Evolutionary conservation across 176 grass and related monocot species (phyloP).

Genomic region (Oryza meyeriana): DNA sequence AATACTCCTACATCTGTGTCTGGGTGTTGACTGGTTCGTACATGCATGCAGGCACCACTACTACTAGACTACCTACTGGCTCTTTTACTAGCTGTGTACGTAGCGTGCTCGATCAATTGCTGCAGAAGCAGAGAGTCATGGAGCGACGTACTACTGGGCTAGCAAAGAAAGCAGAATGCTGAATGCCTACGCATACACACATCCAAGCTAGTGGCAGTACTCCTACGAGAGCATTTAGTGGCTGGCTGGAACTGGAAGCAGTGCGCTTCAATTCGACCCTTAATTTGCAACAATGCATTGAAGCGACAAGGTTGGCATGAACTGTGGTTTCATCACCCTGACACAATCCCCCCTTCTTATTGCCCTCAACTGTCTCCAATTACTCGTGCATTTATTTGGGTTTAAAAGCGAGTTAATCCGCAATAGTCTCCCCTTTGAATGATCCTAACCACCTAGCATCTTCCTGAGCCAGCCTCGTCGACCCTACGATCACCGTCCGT

Average conservation of each 20-base stretch:
- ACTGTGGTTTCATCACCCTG: constrained; percentile 48
- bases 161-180: background rate
- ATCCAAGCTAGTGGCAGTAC: background rate
- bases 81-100: too few relatives aligned
- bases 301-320: constrained; percentile 59
- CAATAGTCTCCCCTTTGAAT: constrained; percentile 91
- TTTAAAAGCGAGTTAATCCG: constrained; percentile 84
- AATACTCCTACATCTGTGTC: background rate
- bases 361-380: constrained; percentile 85
- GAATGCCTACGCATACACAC: background rate
- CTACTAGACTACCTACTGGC: background rate
- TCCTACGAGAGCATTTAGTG: constrained; percentile 16
- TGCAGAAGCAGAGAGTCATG: background rate
- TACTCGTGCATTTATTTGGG: constrained; percentile 89
- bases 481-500: background rate
- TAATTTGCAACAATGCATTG: constrained; percentile 49
- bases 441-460: constrained; percentile 49
- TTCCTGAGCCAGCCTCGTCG: background rate
- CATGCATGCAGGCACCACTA: background rate
- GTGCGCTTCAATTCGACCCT: constrained; percentile 25
- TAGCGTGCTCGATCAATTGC: background rate
- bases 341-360: constrained; percentile 40
- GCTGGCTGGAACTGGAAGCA: background rate
- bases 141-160: background rate
- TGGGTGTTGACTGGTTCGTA: background rate